phyloP scores from a whole-genome alignment of 176 grass and related monocot genomes.

The maize (Zea mays) region Zm-B73-REFERENCE-NAM-5.0 NC_050102.1:183713001-183713500 shows the following conservation, averaged over 20 bases:
- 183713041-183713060: conserved; percentile 35
- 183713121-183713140: not conserved
- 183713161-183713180: conserved; percentile 73
- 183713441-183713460: not conserved
- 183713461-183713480: conserved; percentile 23
- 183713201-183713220: conserved; percentile 62
- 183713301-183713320: conserved; percentile 68
- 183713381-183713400: conserved; percentile 36
- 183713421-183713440: not conserved
- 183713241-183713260: conserved; percentile 42
- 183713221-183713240: conserved; percentile 53
- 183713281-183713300: conserved; percentile 48
- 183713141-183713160: not conserved
- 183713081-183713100: conserved; percentile 50
- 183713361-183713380: conserved; percentile 62
- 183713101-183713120: not conserved
- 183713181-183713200: conserved; percentile 79
- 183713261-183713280: conserved; percentile 23
- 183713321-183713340: conserved; percentile 60
- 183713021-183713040: conserved; percentile 14
- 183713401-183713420: conserved; percentile 48
- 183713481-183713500: conserved; percentile 33
- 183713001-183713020: conserved; percentile 23
- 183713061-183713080: conserved; percentile 23
- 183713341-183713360: conserved; percentile 60